Percentiles rank a stretch among this genome's conserved stretches.
These are phyloP conservation scores for Candida pseudoglaebosa DNA, from an alignment of 805 yeast genomes.

Conservation along the genomic window DNA sequence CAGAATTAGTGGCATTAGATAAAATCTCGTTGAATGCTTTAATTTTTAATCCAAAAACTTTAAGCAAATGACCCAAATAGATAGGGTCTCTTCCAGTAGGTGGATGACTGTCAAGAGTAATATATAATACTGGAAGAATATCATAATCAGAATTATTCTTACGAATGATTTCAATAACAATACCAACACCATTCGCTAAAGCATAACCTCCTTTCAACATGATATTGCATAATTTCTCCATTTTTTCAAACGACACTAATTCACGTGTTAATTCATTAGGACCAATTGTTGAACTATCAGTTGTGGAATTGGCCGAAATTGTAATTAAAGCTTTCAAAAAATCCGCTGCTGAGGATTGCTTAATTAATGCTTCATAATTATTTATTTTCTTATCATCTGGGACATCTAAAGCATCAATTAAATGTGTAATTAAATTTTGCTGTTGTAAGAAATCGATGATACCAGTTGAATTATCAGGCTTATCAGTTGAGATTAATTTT, in stretches of 20 bases:
- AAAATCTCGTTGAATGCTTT: conserved; percentile 34
- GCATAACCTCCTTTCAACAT: conserved; percentile 47
- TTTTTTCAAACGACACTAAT: conserved; percentile 35
- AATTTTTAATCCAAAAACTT: conserved; percentile 37
- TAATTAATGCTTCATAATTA: conserved; percentile 17
- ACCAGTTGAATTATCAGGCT: conserved; percentile 45
- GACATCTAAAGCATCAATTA: conserved; percentile 31
- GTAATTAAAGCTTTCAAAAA: conserved; percentile 43
- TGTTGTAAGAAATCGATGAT: conserved; percentile 42
- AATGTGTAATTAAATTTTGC: conserved; percentile 33
- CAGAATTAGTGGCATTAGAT: conserved; percentile 15
- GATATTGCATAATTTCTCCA: conserved; percentile 31
- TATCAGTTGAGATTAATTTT: conserved; percentile 43
- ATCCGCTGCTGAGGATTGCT: conserved; percentile 43
- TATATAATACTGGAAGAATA: conserved; percentile 41
- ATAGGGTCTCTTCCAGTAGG: conserved; percentile 48
- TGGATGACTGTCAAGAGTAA: conserved; percentile 43
- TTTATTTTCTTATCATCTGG: conserved; percentile 9
- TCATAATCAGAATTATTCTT: conserved; percentile 46
- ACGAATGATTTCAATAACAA: conserved; percentile 42
- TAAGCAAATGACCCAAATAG: conserved; percentile 40
- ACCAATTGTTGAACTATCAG: conserved; percentile 44
- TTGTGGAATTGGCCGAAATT: conserved; percentile 43
- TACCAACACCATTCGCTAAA: conserved; percentile 47
- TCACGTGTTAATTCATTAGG: conserved; percentile 45